Conservation (phyloP, 176 grass and related monocot species). For the Calamus simplicifolius region DNA sequence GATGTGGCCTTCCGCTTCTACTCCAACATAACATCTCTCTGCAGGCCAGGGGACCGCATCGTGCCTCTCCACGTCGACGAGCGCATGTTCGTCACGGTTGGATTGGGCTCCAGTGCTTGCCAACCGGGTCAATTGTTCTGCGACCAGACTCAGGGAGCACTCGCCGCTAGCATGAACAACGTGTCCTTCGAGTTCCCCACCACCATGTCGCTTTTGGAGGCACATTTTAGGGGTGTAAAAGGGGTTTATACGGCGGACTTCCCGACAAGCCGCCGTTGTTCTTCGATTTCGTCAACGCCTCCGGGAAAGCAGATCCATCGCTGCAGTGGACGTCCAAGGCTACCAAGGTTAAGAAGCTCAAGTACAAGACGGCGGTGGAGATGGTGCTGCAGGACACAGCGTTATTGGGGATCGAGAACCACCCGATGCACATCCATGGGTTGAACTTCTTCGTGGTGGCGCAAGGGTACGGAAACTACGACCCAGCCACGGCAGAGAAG, state of each 20-base stretch:
- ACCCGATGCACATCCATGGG: constrained; percentile 59
- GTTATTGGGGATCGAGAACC: constrained; percentile 50
- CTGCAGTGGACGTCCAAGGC: constrained; percentile 16
- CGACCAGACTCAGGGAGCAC: not conserved
- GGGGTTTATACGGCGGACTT: constrained; percentile 58
- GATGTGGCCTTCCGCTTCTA: constrained; percentile 34
- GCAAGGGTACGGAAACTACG: constrained; percentile 60
- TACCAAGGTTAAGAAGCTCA: constrained; percentile 38
- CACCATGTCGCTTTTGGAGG: constrained; percentile 33
- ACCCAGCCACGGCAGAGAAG: not conserved
- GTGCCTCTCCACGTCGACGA: constrained; percentile 44
- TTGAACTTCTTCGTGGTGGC: constrained; percentile 61
- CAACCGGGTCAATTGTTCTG: constrained; percentile 19
- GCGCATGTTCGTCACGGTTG: constrained; percentile 45
- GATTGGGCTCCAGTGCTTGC: constrained; percentile 29
- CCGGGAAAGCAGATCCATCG: not conserved
- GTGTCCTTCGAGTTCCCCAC: constrained; percentile 42
- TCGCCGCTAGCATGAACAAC: constrained; percentile 60
- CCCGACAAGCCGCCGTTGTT: constrained; percentile 26
- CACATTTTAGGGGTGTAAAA: constrained; percentile 2
- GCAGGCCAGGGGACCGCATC: constrained; percentile 6
- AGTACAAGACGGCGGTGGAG: constrained; percentile 52
- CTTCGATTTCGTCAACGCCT: constrained; percentile 45
- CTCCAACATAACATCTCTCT: constrained; percentile 33
- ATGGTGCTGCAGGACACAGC: constrained; percentile 67